phyloP scores from a whole-genome alignment of 2,329 filamentous ascomycete species.

The Xylaria multiplex region DNA sequence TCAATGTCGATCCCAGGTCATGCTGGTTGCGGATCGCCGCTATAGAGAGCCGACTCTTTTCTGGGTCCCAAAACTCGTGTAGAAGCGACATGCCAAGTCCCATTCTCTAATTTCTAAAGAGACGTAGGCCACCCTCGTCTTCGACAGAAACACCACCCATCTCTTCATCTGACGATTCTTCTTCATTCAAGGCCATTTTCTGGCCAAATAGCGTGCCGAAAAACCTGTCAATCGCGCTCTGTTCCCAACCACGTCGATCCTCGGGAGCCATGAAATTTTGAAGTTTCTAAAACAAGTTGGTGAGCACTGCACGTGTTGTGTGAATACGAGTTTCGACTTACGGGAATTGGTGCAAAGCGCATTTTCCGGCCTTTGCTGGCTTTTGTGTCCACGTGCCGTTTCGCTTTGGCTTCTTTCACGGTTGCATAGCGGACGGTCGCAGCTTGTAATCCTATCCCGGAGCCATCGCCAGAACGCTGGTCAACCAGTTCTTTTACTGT shows the following conservation, averaged over 20 bases:
- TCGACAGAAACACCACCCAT: conserved; percentile 62
- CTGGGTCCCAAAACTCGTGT: conserved; percentile 2
- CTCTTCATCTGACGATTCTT: conserved; percentile 63
- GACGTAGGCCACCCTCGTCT: conserved; percentile 62
- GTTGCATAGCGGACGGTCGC: conserved; percentile 72
- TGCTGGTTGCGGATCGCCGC: conserved; percentile 19
- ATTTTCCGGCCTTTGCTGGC: conserved; percentile 96
- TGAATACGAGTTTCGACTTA: conserved; percentile 22
- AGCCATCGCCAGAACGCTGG: conserved; percentile 78
- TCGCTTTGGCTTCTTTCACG: conserved; percentile 79
- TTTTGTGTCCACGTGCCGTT: conserved; percentile 88
- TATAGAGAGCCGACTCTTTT: conserved; percentile 14
- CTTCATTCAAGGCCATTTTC: conserved; percentile 73
- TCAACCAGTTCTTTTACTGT: conserved; percentile 89
- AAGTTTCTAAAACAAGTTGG: conserved; percentile 83
- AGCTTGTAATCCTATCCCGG: conserved; percentile 56
- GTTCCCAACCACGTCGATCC: conserved; percentile 82
- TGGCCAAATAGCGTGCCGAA: conserved; percentile 80
- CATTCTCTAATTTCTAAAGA: conserved; percentile 56
- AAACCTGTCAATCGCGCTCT: conserved; percentile 79
- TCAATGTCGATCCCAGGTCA: conserved; percentile 31
- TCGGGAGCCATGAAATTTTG: conserved; percentile 98
- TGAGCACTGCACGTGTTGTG: conserved; percentile 16
- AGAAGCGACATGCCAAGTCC: not conserved
- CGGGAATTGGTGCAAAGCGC: conserved; percentile 69